Evolutionary conservation across 2,329 filamentous ascomycete species (phyloP).

Genomic region (Penicillium sp.): DNA sequence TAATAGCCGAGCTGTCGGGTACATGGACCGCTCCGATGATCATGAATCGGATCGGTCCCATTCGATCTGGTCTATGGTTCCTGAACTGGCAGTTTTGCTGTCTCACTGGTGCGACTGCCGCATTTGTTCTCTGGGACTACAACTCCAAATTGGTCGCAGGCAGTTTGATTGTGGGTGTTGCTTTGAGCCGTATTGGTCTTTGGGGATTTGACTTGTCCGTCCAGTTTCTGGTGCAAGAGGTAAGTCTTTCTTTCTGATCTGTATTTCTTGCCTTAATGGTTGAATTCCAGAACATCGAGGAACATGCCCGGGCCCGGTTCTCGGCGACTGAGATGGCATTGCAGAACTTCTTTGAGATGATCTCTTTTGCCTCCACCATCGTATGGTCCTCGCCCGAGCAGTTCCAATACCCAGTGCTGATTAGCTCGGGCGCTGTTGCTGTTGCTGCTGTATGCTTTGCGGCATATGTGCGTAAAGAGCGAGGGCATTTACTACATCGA

Average conservation of each 20-base stretch:
- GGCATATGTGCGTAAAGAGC: slow-evolving; percentile 50
- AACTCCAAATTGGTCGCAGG: slow-evolving; percentile 39
- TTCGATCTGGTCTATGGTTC: slow-evolving; percentile 66
- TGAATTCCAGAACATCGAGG: slow-evolving; percentile 47
- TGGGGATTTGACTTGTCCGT: slow-evolving; percentile 58
- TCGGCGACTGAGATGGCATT: slow-evolving; percentile 62
- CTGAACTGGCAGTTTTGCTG: slow-evolving; percentile 61
- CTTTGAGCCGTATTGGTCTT: slow-evolving; percentile 55
- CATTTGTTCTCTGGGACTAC: slow-evolving; percentile 38
- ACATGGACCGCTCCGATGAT: slow-evolving; percentile 49
- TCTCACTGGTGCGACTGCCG: slow-evolving; percentile 43
- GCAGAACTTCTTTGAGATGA: slow-evolving; percentile 65
- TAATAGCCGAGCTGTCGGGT: slow-evolving; percentile 49
- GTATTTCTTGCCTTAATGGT: not conserved
- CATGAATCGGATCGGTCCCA: slow-evolving; percentile 49
- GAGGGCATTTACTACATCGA: slow-evolving; percentile 56
- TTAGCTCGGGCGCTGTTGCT: slow-evolving; percentile 46
- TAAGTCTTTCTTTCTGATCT: slow-evolving; percentile 24
- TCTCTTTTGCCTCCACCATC: slow-evolving; percentile 61
- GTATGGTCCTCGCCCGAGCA: slow-evolving; percentile 57
- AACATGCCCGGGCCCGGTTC: slow-evolving; percentile 58
- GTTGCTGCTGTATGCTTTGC: slow-evolving; percentile 44
- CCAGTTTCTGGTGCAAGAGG: slow-evolving; percentile 58
- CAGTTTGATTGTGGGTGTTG: slow-evolving; percentile 48
- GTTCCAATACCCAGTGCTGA: slow-evolving; percentile 58